Evolutionary conservation across 371 early-diverging fungal species (phyloP).

Genomic region (Catenaria anguillulae): DNA sequence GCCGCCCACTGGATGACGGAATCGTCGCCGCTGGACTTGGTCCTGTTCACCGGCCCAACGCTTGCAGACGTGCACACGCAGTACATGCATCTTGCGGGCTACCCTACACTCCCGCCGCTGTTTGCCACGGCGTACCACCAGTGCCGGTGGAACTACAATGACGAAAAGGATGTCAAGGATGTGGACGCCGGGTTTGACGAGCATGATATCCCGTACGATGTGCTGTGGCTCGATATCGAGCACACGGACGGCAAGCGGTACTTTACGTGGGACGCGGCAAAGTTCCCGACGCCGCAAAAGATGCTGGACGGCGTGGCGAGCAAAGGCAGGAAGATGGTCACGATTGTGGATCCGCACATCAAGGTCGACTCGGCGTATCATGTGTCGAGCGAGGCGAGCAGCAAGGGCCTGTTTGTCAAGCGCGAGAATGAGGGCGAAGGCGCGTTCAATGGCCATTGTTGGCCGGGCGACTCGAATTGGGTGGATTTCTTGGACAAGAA

Average conservation of each 20-base stretch:
- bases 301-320: slow-evolving; percentile 63
- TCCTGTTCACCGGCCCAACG: slow-evolving; percentile 72
- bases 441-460: slow-evolving; percentile 74
- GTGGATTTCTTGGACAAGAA: slow-evolving; percentile 66
- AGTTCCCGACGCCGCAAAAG: slow-evolving; percentile 72
- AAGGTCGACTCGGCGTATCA: slow-evolving; percentile 62
- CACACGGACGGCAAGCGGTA: slow-evolving; percentile 82
- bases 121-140: slow-evolving; percentile 90
- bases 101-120: slow-evolving; percentile 65
- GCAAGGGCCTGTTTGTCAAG: slow-evolving; percentile 60
- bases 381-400: slow-evolving; percentile 60
- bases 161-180: slow-evolving; percentile 60
- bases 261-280: slow-evolving; percentile 72
- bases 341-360: slow-evolving; percentile 93
- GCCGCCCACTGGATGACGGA: slow-evolving; percentile 89
- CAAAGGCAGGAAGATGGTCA: slow-evolving; percentile 72
- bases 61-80: slow-evolving; percentile 53
- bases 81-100: slow-evolving; percentile 63
- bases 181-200: slow-evolving; percentile 69
- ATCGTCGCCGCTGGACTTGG: slow-evolving; percentile 74
- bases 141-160: slow-evolving; percentile 85
- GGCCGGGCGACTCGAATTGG: slow-evolving; percentile 84
- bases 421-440: slow-evolving; percentile 39
- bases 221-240: slow-evolving; percentile 89
- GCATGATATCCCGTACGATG: slow-evolving; percentile 79